A percentile compares a stretch with the other conserved stretches of the same genome.
Evolutionary conservation across 106 monocot genomes (phyloP).

Genomic region (Allium sativum): DNA sequence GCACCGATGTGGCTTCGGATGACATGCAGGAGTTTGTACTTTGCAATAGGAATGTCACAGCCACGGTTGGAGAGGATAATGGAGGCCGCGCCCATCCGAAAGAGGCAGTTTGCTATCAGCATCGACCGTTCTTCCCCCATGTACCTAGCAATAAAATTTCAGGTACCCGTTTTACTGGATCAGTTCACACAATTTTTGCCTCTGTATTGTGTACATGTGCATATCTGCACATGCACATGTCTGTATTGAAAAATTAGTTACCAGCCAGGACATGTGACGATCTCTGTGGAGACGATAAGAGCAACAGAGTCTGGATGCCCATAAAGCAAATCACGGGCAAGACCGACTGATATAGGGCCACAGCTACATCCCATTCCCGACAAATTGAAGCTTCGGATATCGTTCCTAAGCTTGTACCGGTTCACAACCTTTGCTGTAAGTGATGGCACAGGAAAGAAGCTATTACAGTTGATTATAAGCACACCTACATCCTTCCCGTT

Average conservation of each 20-base stretch:
- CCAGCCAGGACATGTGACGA: background rate
- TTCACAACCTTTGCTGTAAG: constrained; percentile 80
- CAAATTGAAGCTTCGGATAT: constrained; percentile 64
- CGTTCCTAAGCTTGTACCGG: constrained; percentile 93
- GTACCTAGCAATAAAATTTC: background rate
- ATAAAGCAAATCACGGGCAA: constrained; percentile 35
- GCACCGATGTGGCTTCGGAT: constrained; percentile 15
- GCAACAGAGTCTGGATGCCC: background rate
- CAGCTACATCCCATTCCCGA: constrained; percentile 75
- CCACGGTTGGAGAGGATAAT: background rate
- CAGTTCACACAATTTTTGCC: too few species aligned
- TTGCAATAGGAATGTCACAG: background rate
- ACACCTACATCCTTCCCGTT: constrained; percentile 53
- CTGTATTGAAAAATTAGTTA: too few species aligned
- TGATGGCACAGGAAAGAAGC: constrained; percentile 61
- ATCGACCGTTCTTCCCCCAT: background rate
- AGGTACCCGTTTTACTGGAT: background rate
- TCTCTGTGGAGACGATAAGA: background rate
- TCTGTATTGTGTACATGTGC: too few species aligned
- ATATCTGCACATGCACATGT: too few species aligned
- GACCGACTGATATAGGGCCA: constrained; percentile 44
- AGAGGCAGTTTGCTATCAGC: background rate
- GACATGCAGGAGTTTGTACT: constrained; percentile 16
- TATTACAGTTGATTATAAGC: constrained; percentile 68
- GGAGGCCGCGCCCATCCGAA: background rate